phyloP scores from a whole-genome alignment of 192 early-diverging fungal species.

The Cladochytrium replicatum region DNA sequence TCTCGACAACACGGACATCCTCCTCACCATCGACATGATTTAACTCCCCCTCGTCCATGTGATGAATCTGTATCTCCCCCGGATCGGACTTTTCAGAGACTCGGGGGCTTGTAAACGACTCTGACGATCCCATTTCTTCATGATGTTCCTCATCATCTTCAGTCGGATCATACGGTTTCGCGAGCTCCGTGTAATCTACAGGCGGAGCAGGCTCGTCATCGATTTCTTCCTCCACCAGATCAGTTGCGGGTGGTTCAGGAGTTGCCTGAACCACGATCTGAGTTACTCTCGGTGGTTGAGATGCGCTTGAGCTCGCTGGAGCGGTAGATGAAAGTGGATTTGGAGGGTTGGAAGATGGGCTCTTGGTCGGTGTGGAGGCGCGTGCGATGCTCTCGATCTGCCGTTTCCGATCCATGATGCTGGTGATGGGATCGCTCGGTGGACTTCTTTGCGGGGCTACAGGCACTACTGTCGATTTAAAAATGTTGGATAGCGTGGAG shows the following conservation, averaged over 20 bases:
- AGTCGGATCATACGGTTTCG: conserved; percentile 16
- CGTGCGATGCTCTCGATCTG: conserved; percentile 14
- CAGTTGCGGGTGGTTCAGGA: background rate
- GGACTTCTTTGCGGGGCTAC: background rate
- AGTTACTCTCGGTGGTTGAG: too few relatives aligned
- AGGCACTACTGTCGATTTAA: background rate
- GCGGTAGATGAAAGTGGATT: too few relatives aligned
- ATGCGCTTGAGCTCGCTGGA: too few relatives aligned
- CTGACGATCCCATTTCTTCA: conserved; percentile 11
- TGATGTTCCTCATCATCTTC: conserved; percentile 13
- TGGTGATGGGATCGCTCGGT: too few relatives aligned
- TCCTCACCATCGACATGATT: too few relatives aligned
- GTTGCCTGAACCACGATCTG: too few relatives aligned
- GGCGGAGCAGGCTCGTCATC: background rate
- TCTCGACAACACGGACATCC: too few relatives aligned
- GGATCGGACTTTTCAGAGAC: too few relatives aligned
- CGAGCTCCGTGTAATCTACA: conserved; percentile 7
- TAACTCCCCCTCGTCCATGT: too few relatives aligned
- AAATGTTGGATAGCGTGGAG: background rate
- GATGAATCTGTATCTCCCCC: too few relatives aligned
- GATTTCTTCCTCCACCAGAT: background rate
- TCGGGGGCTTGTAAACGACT: too few relatives aligned
- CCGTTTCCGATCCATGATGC: conserved; percentile 27
- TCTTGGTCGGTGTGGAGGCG: background rate
- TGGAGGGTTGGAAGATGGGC: background rate